Base-by-base conservation (phyloP, 768 basidiomycete species). In the Termitomyces sp. region DNA sequence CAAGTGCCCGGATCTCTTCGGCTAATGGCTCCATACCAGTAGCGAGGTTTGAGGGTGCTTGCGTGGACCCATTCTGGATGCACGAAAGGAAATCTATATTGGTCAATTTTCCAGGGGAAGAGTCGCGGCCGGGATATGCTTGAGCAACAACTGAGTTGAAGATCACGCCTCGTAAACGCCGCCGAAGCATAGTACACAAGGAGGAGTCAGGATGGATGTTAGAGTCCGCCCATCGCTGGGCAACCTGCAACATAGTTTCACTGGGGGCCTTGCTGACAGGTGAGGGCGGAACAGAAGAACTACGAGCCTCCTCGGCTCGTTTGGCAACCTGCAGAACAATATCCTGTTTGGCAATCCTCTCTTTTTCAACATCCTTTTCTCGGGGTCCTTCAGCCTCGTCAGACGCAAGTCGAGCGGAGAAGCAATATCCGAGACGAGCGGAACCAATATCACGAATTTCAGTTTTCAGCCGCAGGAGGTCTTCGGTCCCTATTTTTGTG, bases 371-470 rank as follows among this genome's bases (percentile, higher is more conserved):
- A 58, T 84, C 84, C 51, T 72, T 69, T 54, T 62, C 60, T 38
- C 59, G 56, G 54, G 55, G 56, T 60, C 64, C 58, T 32, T 60
- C 59, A 56, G 35, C 44, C 6, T 72, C 65, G 59, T 55, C 63
- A 60, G 64, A 24, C 63, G 63, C 61, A 65, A 54, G 35, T 63
- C 62, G 61, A 44, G 65, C 63, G 47, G 68, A 68, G 70, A 89
- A 84, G 64, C 85, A 86, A 59, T 76, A 75, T 12, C 87, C 89
- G 38, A 88, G 77, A 57, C 81, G 80, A 46, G 78, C 72, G 6
- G 85, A 82, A 12, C 80, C 85, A 53, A 87, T 83, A 66, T 86
- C 87, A 67, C 86, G 81, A 61, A 93, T 83, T 72, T 94, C 91
- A 63, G 79, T 78, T 71, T 92, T 89, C 48, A 94, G 72, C 61